Conservation (phyloP, 2,329 filamentous ascomycete genomes). For the Grosmannia clavigera region DNA sequence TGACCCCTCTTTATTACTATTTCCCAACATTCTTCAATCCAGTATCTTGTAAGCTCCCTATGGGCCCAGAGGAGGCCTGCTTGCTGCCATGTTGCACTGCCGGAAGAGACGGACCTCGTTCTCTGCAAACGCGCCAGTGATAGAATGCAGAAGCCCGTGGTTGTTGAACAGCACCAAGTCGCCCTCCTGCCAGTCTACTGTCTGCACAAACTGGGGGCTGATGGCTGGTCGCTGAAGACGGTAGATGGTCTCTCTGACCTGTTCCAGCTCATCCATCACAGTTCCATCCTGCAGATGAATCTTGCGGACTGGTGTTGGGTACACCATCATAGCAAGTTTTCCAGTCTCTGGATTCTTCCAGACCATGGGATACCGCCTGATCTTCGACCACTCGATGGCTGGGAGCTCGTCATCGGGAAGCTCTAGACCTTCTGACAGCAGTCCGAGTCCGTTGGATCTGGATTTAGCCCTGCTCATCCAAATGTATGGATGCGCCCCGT, state of each 20-base stretch:
- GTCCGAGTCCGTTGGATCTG: constrained; percentile 54
- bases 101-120: constrained; percentile 63
- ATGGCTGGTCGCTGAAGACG: constrained; percentile 61
- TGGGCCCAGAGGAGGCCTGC: constrained; percentile 16
- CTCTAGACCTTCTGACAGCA: constrained; percentile 44
- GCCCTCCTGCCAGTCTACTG: constrained; percentile 66
- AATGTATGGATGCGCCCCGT: constrained; percentile 67
- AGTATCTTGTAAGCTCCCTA: not conserved
- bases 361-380: constrained; percentile 63
- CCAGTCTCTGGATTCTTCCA: constrained; percentile 65
- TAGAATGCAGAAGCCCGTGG: constrained; percentile 60
- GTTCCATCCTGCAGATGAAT: constrained; percentile 54
- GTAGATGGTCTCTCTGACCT: constrained; percentile 22
- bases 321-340: constrained; percentile 58
- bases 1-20: too few species aligned
- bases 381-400: constrained; percentile 48
- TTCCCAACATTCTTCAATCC: not conserved
- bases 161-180: constrained; percentile 73
- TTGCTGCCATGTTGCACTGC: constrained; percentile 69
- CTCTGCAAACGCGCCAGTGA: constrained; percentile 61
- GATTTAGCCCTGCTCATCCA: constrained; percentile 64
- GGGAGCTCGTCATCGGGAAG: constrained; percentile 47
- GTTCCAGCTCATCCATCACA: constrained; percentile 51
- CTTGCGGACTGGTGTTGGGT: constrained; percentile 57
- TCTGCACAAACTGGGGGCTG: constrained; percentile 53